Evolutionary conservation across 1,139 yeast genomes (phyloP).

Genomic region (Wickerhamiella infanticola): DNA sequence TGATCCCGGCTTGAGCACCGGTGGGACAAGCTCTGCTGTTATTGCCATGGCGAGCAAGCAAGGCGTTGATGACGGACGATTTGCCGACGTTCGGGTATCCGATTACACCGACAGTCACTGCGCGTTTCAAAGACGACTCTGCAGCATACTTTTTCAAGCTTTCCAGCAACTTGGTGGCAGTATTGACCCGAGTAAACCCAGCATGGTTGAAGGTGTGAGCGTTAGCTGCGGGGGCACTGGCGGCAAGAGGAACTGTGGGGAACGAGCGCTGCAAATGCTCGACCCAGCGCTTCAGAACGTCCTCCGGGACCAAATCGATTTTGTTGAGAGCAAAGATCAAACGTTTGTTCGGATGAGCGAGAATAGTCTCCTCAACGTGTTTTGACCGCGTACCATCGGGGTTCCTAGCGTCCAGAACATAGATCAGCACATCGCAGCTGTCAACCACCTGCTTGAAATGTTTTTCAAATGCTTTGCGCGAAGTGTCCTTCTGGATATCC

Average conservation of each 20-base stretch:
- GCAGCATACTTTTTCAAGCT: constrained; percentile 77
- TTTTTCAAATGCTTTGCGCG: constrained; percentile 59
- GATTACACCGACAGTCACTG: constrained; percentile 89
- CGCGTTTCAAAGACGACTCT: constrained; percentile 71
- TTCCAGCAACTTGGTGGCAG: constrained; percentile 61
- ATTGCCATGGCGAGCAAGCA: constrained; percentile 65
- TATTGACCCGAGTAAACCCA: constrained; percentile 44
- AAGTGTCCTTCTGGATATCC: constrained; percentile 37
- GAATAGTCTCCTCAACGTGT: constrained; percentile 78
- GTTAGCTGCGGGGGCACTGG: constrained; percentile 38
- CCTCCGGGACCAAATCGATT: constrained; percentile 81
- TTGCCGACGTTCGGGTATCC: constrained; percentile 89
- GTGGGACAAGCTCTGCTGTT: constrained; percentile 67
- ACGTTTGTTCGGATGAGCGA: constrained; percentile 69
- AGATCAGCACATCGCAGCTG: constrained; percentile 75
- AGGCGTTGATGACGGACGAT: constrained; percentile 76
- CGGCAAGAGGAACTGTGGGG: constrained; percentile 78
- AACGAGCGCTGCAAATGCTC: constrained; percentile 62
- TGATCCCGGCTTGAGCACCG: constrained; percentile 96
- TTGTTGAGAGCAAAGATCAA: constrained; percentile 75
- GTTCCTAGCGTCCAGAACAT: constrained; percentile 93
- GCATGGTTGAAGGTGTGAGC: constrained; percentile 53
- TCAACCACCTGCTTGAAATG: constrained; percentile 79
- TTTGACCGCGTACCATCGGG: constrained; percentile 91
- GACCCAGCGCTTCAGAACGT: constrained; percentile 73